Evolutionary conservation across 495 filamentous ascomycete genomes (phyloP).

Genomic region (Neurospora pannonica): DNA sequence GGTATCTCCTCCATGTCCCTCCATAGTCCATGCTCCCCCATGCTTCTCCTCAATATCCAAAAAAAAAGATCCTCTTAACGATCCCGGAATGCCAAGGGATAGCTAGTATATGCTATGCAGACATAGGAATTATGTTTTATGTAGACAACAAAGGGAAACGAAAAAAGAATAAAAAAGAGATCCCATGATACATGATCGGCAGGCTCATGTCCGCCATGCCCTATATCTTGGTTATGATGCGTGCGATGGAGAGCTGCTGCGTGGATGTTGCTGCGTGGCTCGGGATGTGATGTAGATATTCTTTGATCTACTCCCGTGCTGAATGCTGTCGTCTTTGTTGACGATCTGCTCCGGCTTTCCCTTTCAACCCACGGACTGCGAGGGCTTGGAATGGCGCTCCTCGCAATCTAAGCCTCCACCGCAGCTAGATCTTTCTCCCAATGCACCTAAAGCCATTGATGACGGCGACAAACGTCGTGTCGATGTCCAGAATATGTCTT

Average conservation of each 20-base stretch:
- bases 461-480: too few relatives aligned
- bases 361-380: background rate
- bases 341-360: background rate
- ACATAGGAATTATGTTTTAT: background rate
- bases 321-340: background rate
- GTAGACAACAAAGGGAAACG: background rate
- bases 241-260: background rate
- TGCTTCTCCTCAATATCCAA: background rate
- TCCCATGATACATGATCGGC: background rate
- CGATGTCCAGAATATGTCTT: background rate
- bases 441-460: too few relatives aligned
- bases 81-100: background rate
- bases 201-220: background rate
- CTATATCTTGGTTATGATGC: background rate
- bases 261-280: background rate
- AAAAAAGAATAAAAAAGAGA: background rate
- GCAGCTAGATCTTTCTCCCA: background rate
- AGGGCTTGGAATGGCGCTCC: background rate
- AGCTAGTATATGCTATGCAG: background rate
- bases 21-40: background rate
- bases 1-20: background rate
- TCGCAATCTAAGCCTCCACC: background rate
- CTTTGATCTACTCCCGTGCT: background rate
- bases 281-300: background rate
- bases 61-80: background rate